Conservation (phyloP, 768 basidiomycete species). For the Pluteus cervinus region DNA sequence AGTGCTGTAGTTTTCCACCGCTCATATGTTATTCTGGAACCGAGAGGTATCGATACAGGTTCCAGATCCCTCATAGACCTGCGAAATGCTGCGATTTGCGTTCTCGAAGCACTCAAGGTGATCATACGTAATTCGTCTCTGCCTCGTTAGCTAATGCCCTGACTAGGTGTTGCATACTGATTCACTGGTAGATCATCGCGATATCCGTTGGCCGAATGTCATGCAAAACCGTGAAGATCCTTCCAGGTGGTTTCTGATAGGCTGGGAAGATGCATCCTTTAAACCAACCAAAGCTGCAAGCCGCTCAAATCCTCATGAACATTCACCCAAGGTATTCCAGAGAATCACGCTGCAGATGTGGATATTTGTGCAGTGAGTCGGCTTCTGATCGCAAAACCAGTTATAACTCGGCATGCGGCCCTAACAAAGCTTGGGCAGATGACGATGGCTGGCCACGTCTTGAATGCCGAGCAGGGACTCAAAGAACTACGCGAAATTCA, state of each 20-base stretch:
- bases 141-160: slow-evolving; percentile 1
- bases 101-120: slow-evolving; percentile 15
- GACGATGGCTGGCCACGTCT: slow-evolving; percentile 4
- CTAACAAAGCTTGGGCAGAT: slow-evolving; percentile 4
- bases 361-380: slow-evolving; percentile 25
- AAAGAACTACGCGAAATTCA: slow-evolving; percentile 1
- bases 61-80: slow-evolving; percentile 2
- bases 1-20: no score
- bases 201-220: slow-evolving; percentile 21
- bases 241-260: slow-evolving; percentile 21
- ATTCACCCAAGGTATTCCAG: slow-evolving; percentile 17
- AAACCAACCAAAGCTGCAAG: slow-evolving; percentile 12
- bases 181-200: slow-evolving; percentile 17
- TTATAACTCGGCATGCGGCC: neutral
- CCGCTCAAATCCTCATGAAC: slow-evolving; percentile 10
- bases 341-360: slow-evolving; percentile 23
- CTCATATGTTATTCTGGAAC: slow-evolving; percentile 1
- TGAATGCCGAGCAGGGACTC: slow-evolving; percentile 5
- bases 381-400: slow-evolving; percentile 8
- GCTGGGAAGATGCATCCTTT: slow-evolving; percentile 21
- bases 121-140: slow-evolving; percentile 4
- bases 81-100: slow-evolving; percentile 8
- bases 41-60: slow-evolving; percentile 2
- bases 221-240: slow-evolving; percentile 14
- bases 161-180: slow-evolving; percentile 11